Base-by-base conservation (phyloP, 169 alveolate species). In the Plasmodium yoelii region DNA sequence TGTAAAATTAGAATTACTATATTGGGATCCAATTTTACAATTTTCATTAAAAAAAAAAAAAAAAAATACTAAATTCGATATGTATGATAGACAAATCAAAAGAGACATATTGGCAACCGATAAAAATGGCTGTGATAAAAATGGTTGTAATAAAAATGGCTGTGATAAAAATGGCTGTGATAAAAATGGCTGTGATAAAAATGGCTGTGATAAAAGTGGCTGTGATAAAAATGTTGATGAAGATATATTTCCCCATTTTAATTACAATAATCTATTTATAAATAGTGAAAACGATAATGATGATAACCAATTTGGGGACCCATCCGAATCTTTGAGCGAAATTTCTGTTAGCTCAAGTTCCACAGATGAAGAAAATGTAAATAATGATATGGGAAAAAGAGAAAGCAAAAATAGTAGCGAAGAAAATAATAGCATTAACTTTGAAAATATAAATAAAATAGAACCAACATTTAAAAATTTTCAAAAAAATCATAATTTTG, bases 11-110 rank as follows among this genome's bases (percentile, higher is more conserved):
- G 91, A 86, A 13, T 57, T 86, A 22, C 57, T 86, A 8, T 71
- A 57, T 71, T 86, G 91, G 91, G 91, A 86, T 49, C 91, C 91
- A 13, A 51, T 86, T 19, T 86, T 34, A 64, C 91, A 86, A 39
- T 86, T 86, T 24, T 59, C 26, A 12, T 13, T 59, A 24, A 86
- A 34, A 19, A 82, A 70, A 70, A 86, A 19, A 13, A 65, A 86
- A 26, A 71, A 86, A 71, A 60, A 18, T 19, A 47, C 9, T 10
- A 51, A 59, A 7, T n/a, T 68, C 12, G 18, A 63, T 44, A 15
- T 57, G 39, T 34, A 26, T 44, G 88, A 77, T 4, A 59, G 49
- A 7, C 34, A 24, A 39, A 18, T 64, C 9, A 53, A 9, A 15
- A 55, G 10, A 15, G 47, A 55, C 3, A 1, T 12, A 34, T 34